Evolutionary conservation across 2,329 filamentous ascomycete genomes (phyloP), one percentile per base, ranked within the genome.

Genomic region (Cadophora malorum): DNA sequence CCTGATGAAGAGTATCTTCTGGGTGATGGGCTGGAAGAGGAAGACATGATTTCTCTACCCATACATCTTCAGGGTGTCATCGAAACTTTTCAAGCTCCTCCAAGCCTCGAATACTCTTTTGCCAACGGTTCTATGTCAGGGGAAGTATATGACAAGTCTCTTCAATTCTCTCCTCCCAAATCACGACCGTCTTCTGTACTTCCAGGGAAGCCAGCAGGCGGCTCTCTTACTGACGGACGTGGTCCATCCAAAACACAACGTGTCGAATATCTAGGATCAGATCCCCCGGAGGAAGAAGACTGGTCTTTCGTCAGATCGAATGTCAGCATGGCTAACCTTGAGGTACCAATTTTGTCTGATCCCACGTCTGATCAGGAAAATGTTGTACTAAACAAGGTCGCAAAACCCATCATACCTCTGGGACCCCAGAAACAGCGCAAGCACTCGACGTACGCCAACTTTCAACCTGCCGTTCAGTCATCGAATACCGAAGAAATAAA

Each of bases 121-220:
- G 64, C 62, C 21, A 65, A 68, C 59, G 61, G 67, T 35, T 56
- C 53, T 33, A 64, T 65, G 8, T 67, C 67, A 52, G 65, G 61
- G 49, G 72, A 74, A 69, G 65, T 75, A 70, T 76, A 74, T 61
- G 74, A 75, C 55, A 70, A 67, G 33, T 68, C 66, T 70, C 73
- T 76, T 63, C 73, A 76, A 63, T 74, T 72, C 55, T 75, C 75
- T 12, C 70, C 74, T 63, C 72, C 66, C 19, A 73, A 70, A 10
- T 55, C 63, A 21, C 52, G 31, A 23, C 25, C 10, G 8, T 35
- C 63, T 47, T 41, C n/a, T 41, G 12, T 28, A 6, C 68, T 68
- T 45, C 56, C 59, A 49, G 63, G 28, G 16, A 67, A 53, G 5
- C 25, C 28, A 19, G 14, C 53, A 21, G 58, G 35, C 10, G 35